phyloP scores from a whole-genome alignment of 805 yeast species.

The Clavispora santaluciae region DNA sequence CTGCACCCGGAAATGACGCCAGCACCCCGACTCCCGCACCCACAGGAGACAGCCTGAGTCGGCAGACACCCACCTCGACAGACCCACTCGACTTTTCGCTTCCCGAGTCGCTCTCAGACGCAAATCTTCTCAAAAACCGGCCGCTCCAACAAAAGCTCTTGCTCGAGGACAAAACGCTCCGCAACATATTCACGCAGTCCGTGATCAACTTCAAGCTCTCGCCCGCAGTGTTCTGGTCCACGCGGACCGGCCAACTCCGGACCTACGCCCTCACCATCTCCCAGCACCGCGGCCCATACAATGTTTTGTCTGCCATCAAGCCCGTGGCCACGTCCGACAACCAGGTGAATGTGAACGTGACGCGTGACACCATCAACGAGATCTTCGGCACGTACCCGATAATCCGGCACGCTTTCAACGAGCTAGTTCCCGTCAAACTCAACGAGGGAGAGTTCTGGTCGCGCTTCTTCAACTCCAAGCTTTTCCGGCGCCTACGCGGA shows the following conservation, averaged over 20 bases:
- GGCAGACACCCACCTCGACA: conserved; percentile 2
- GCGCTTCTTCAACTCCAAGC: conserved; percentile 83
- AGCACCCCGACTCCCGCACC: conserved; percentile 11
- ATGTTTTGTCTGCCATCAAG: conserved; percentile 87
- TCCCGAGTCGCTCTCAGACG: conserved; percentile 30
- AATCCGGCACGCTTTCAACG: conserved; percentile 82
- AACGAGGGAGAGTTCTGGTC: conserved; percentile 96
- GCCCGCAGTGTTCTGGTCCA: conserved; percentile 82
- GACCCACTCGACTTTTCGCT: conserved; percentile 18
- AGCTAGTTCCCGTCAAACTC: conserved; percentile 76
- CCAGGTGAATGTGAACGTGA: conserved; percentile 86
- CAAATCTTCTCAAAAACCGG: conserved; percentile 60
- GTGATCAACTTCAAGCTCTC: conserved; percentile 75
- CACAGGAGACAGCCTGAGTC: background rate
- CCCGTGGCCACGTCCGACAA: conserved; percentile 93
- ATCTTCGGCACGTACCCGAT: conserved; percentile 92
- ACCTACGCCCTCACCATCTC: conserved; percentile 81
- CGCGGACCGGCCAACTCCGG: conserved; percentile 71
- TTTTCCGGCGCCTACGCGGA: conserved; percentile 84
- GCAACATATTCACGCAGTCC: conserved; percentile 79
- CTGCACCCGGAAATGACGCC: conserved; percentile 6
- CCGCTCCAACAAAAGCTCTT: conserved; percentile 76
- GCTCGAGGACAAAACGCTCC: conserved; percentile 60
- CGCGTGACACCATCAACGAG: conserved; percentile 84
- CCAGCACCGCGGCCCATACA: conserved; percentile 89